Percentiles rank a stretch among this genome's conserved stretches.
phyloP scores from a whole-genome alignment of 805 yeast species.

The Metschnikowia henanensis region DNA sequence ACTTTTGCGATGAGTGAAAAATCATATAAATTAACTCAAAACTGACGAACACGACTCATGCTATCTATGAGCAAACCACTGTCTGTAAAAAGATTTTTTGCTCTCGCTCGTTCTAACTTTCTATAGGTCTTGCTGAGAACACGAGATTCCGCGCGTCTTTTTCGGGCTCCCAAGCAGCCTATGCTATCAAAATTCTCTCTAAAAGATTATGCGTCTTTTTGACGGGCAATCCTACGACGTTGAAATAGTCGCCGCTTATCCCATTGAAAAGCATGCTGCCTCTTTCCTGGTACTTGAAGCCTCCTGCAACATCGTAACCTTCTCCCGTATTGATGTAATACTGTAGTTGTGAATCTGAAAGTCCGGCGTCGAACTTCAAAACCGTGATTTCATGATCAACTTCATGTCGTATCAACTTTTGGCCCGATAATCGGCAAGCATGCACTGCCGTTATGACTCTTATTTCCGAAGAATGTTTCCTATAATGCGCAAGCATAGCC shows the following conservation, averaged over 20 bases:
- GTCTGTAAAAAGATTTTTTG: too few relatives aligned
- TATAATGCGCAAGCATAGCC: conserved; percentile 30
- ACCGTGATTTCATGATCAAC: conserved; percentile 32
- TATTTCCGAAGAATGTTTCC: conserved; percentile 17
- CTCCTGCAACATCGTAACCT: conserved; percentile 87
- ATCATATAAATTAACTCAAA: too few relatives aligned
- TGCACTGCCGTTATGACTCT: conserved; percentile 38
- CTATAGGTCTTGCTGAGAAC: too few relatives aligned
- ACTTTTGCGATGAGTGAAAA: too few relatives aligned
- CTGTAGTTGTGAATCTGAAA: conserved; percentile 55
- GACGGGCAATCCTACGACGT: conserved; percentile 85
- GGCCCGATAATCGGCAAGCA: conserved; percentile 20
- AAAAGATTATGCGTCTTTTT: conserved; percentile 8
- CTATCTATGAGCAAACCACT: too few relatives aligned
- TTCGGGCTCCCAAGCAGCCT: neutral
- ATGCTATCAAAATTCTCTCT: neutral
- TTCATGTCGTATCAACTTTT: conserved; percentile 3
- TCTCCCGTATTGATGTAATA: conserved; percentile 70
- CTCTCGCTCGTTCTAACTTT: too few relatives aligned
- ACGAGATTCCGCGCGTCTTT: too few relatives aligned
- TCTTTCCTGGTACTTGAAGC: conserved; percentile 77
- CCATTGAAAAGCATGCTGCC: conserved; percentile 65
- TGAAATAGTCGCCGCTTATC: conserved; percentile 79
- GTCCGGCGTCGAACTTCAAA: conserved; percentile 47
- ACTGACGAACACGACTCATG: too few relatives aligned